Conservation (phyloP, 169 alveolate species). For the Pseudocohnilembus persalinus region DNA sequence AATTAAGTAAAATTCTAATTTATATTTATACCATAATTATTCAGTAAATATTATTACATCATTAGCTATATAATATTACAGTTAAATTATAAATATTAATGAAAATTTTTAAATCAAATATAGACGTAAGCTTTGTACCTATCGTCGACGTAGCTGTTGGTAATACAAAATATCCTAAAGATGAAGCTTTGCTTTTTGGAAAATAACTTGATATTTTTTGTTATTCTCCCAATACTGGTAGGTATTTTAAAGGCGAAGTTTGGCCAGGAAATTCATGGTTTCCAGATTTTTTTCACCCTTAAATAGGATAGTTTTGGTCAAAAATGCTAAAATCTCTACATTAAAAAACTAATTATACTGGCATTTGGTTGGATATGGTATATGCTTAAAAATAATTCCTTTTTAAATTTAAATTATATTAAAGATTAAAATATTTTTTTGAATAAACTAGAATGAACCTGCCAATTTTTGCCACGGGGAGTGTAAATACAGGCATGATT, state of each 20-base stretch:
- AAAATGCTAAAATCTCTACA: slow-evolving; percentile 41
- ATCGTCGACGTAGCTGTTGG: slow-evolving; percentile 84
- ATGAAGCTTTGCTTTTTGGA: slow-evolving; percentile 60
- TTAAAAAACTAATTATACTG: slow-evolving; percentile 45
- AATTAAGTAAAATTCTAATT: slow-evolving; percentile 12
- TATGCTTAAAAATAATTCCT: too few species aligned
- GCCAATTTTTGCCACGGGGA: slow-evolving; percentile 65
- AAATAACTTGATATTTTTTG: slow-evolving; percentile 53
- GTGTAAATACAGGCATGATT: too few species aligned
- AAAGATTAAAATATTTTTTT: too few species aligned
- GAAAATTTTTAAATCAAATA: background rate
- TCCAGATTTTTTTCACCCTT: slow-evolving; percentile 74
- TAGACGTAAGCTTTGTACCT: slow-evolving; percentile 59
- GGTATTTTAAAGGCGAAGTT: slow-evolving; percentile 63
- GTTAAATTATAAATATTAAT: background rate
- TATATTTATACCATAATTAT: too few species aligned
- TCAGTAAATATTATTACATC: too few species aligned
- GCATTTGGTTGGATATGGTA: slow-evolving; percentile 77
- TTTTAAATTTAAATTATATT: too few species aligned
- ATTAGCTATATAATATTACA: background rate
- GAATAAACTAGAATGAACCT: slow-evolving; percentile 60
- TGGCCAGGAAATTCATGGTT: slow-evolving; percentile 87
- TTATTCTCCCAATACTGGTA: slow-evolving; percentile 52
- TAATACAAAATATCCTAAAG: slow-evolving; percentile 15
- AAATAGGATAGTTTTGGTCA: slow-evolving; percentile 48